Evolutionary conservation across 73 alveolate genomes (phyloP), one percentile per base, ranked within the genome.

Genomic region (Blepharisma japonicum): DNA sequence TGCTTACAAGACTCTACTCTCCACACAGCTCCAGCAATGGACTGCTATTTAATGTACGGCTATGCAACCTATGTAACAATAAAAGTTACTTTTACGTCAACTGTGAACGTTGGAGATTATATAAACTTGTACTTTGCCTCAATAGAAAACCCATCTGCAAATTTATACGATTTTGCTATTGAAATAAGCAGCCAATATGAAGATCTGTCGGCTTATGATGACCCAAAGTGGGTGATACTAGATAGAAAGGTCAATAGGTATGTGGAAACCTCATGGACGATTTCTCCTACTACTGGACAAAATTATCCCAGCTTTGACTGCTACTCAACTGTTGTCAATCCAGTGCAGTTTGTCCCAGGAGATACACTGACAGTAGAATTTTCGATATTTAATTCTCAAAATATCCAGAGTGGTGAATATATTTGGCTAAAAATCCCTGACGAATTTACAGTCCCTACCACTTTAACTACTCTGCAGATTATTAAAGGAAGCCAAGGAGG

Each of bases 331-430:
- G 74, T 61, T 18, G 74, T 61, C 18, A 4, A 61, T 25, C 74
- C 74, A 61, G 74, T 61, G 2, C 74, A 25, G 14, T 61, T 20
- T 25, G 46, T 61, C 47, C 74, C 74, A 61, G 74, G 74, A 14
- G 74, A 61, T 5, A 2, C 14, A 2, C 46, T 61, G 14, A 61
- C 39, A 18, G 74, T 61, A 0, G 14, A n/a, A 61, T 61, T 61
- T 5, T 14, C 14, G 0, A 61, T 61, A 14, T n/a, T 14, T 2
- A 61, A 61, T 39, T 14, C 74, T 61, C 47, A 11, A n/a, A 25
- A 14, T 2, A 39, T 61, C 45, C 45, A 7, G 45, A 20, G 47
- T 2, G 39, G 50, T 2, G 46, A 14, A 14, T 61, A 39, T n/a
- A 61, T 61, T 39, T 61, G 74, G 74, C 18, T 61, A 25, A n/a